Conservation (phyloP, 1,284 basidiomycete genomes). For the Anthracocystis walkeri region DNA sequence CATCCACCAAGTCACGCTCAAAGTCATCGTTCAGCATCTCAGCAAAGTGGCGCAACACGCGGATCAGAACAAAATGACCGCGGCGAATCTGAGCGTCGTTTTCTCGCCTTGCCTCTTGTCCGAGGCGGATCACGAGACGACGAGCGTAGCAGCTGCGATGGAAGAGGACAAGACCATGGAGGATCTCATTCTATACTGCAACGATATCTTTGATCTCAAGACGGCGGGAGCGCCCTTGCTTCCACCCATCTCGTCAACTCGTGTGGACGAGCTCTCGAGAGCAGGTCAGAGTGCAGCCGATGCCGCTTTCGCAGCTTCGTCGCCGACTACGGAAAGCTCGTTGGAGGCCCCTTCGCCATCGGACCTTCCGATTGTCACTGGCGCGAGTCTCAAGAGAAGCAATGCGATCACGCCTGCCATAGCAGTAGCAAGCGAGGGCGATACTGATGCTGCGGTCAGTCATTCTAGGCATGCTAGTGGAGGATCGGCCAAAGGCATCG, state of each 20-base stretch:
- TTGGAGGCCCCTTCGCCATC: constrained; percentile 28
- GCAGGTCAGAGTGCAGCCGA: constrained; percentile 36
- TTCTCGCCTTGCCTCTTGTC: constrained; percentile 66
- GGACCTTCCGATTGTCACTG: constrained; percentile 37
- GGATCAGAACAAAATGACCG: constrained; percentile 92
- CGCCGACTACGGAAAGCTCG: constrained; percentile 14
- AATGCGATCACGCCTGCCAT: constrained; percentile 48
- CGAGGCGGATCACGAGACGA: constrained; percentile 61
- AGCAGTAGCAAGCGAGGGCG: constrained; percentile 13
- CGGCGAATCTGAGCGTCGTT: constrained; percentile 73
- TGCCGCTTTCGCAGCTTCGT: constrained; percentile 35
- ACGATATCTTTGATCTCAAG: constrained; percentile 60
- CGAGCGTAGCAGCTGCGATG: constrained; percentile 62
- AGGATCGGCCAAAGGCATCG: not conserved
- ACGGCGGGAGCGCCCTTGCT: constrained; percentile 51
- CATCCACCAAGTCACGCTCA: constrained; percentile 90
- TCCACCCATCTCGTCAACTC: constrained; percentile 37
- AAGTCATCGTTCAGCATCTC: constrained; percentile 88
- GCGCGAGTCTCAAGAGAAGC: constrained; percentile 42
- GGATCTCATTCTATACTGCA: constrained; percentile 61
- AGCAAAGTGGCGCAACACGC: constrained; percentile 78
- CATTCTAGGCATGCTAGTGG: constrained; percentile 11
- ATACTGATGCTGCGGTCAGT: not conserved
- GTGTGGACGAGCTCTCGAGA: constrained; percentile 23
- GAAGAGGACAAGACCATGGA: constrained; percentile 67